Conservation (phyloP, 2,329 filamentous ascomycete genomes). For the Arthrobotrys conoides region DNA sequence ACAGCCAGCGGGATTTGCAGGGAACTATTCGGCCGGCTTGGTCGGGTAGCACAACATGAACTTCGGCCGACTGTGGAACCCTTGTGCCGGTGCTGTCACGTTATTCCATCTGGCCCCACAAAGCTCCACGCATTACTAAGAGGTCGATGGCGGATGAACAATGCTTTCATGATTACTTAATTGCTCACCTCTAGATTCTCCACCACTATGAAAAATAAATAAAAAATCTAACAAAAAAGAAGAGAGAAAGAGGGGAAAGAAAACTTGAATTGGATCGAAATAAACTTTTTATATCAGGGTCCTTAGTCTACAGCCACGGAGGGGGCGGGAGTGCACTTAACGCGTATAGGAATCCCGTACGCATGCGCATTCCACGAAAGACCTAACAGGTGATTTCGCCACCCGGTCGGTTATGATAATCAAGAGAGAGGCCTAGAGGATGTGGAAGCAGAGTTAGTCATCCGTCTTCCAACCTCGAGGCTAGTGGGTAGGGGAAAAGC, state of each 20-base stretch:
- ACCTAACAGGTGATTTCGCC: background rate
- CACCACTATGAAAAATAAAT: no score
- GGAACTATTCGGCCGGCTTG: constrained; percentile 3
- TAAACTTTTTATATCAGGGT: no score
- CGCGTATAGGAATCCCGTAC: no score
- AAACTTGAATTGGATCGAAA: no score
- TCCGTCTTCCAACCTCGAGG: constrained; percentile 22
- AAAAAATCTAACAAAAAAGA: no score
- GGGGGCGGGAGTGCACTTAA: no score
- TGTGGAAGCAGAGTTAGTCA: constrained; percentile 34
- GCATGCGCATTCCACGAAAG: no score
- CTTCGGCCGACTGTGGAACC: constrained; percentile 18
- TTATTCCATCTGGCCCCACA: background rate
- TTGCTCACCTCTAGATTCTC: background rate
- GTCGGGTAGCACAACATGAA: constrained; percentile 30
- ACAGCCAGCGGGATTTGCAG: constrained; percentile 5
- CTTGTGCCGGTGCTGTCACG: constrained; percentile 3
- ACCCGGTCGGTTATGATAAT: background rate
- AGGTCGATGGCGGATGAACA: background rate
- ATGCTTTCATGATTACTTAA: constrained; percentile 16
- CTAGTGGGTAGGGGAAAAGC: constrained; percentile 7
- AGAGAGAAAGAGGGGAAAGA: no score
- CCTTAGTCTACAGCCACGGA: no score
- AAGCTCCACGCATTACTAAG: background rate
- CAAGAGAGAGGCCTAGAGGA: background rate